A percentile compares a stretch with the other conserved stretches of the same genome.
phyloP scores from a whole-genome alignment of 2,329 filamentous ascomycete genomes.

The Penicillium capsulatum region DNA sequence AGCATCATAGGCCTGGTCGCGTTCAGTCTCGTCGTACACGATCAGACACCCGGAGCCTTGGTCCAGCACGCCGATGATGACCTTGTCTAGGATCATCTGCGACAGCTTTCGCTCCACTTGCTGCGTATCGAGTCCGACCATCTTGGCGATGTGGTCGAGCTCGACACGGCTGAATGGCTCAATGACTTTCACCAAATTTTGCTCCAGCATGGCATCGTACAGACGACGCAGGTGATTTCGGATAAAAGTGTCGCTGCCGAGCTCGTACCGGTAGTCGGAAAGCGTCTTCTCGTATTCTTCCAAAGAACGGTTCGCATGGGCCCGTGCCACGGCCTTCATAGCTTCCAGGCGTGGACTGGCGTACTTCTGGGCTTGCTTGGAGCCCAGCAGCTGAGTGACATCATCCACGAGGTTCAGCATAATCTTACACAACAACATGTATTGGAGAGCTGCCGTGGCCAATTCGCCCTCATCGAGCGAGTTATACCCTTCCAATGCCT shows the following conservation, averaged over 20 bases:
- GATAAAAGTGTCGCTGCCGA: slow-evolving; percentile 92
- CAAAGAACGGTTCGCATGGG: slow-evolving; percentile 89
- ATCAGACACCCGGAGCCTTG: slow-evolving; percentile 97
- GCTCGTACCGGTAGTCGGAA: slow-evolving; percentile 83
- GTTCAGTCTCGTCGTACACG: slow-evolving; percentile 90
- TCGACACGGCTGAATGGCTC: slow-evolving; percentile 97
- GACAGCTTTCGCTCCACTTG: slow-evolving; percentile 97
- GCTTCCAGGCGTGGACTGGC: slow-evolving; percentile 93
- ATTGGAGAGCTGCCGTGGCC: slow-evolving; percentile 96
- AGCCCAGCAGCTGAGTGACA: slow-evolving; percentile 88
- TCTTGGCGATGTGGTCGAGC: slow-evolving; percentile 93
- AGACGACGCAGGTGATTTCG: slow-evolving; percentile 91
- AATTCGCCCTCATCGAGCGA: slow-evolving; percentile 80
- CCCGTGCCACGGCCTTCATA: slow-evolving; percentile 97
- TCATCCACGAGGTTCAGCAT: slow-evolving; percentile 98
- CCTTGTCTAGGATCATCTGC: slow-evolving; percentile 99
- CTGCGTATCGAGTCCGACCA: slow-evolving; percentile 92
- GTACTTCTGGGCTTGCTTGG: slow-evolving; percentile 95
- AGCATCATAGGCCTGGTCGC: slow-evolving; percentile 90
- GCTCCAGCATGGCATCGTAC: slow-evolving; percentile 98
- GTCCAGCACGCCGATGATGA: slow-evolving; percentile 94
- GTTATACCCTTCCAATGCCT: slow-evolving; percentile 95
- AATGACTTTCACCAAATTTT: slow-evolving; percentile 99
- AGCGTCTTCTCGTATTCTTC: slow-evolving; percentile 96
- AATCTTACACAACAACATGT: slow-evolving; percentile 99